Conservation (phyloP, 768 basidiomycete species). For the Boletus coccyginus region DNA sequence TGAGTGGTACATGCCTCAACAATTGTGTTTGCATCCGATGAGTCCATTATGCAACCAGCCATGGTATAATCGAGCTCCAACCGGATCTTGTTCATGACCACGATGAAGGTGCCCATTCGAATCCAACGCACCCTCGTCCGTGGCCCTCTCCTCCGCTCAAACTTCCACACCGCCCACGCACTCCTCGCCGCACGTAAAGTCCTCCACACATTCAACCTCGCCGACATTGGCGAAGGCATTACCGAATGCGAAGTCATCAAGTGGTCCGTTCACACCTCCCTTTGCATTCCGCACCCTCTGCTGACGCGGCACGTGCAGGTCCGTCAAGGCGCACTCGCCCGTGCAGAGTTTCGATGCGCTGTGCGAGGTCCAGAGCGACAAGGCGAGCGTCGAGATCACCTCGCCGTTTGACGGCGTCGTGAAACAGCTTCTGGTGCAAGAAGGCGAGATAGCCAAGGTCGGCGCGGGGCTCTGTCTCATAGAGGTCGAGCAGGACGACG, state of each 20-base stretch:
- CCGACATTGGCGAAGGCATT: constrained; percentile 89
- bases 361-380: constrained; percentile 88
- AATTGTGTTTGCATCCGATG: too few relatives aligned
- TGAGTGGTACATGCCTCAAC: too few relatives aligned
- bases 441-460: constrained; percentile 83
- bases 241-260: constrained; percentile 88
- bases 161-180: constrained; percentile 37
- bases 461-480: constrained; percentile 76
- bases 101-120: constrained; percentile 10
- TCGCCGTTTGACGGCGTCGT: constrained; percentile 80
- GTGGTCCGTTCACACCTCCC: constrained; percentile 50
- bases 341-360: constrained; percentile 68
- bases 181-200: constrained; percentile 35
- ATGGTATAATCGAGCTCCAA: not conserved
- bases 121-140: constrained; percentile 24
- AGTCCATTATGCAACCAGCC: too few relatives aligned
- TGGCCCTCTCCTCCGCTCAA: constrained; percentile 27
- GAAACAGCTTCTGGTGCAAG: constrained; percentile 68
- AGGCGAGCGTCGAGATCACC: constrained; percentile 89
- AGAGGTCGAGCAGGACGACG: constrained; percentile 66
- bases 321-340: constrained; percentile 46
- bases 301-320: constrained; percentile 43
- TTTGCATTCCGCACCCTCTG: constrained; percentile 4
- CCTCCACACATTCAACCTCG: constrained; percentile 68
- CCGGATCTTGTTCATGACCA: constrained; percentile 4